Evolutionary conservation across 2,329 filamentous ascomycete genomes (phyloP).

Genomic region (Trichoderma pleuroti): DNA sequence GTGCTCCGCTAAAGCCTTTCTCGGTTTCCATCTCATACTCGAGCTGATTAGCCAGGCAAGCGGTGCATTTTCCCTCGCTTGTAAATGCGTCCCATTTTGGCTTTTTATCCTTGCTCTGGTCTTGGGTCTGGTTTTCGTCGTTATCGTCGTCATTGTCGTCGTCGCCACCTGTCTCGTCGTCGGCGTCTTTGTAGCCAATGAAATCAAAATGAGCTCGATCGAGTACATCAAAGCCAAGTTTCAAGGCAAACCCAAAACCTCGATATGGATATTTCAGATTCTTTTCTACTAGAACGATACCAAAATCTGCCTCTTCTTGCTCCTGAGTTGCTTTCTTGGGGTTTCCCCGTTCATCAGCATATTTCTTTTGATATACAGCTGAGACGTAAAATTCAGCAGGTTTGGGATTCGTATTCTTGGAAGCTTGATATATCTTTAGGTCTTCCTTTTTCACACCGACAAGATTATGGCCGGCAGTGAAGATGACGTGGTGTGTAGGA

Average conservation of each 20-base stretch:
- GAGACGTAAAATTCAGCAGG: background rate
- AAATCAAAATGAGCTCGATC: too few species aligned
- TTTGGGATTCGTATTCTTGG: background rate
- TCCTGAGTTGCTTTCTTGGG: background rate
- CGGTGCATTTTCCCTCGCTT: background rate
- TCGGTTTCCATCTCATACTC: background rate
- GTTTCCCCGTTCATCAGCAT: background rate
- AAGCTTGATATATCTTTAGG: background rate
- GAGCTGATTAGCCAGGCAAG: background rate
- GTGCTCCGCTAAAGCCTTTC: background rate
- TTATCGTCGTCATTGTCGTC: background rate
- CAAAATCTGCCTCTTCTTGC: background rate
- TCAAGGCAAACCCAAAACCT: background rate
- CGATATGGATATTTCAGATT: background rate
- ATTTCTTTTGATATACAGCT: background rate
- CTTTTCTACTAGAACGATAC: background rate
- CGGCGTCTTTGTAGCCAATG: background rate
- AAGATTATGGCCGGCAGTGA: background rate
- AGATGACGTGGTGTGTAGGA: background rate
- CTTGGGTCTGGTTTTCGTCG: background rate
- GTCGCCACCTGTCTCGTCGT: too few species aligned
- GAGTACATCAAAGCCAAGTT: background rate
- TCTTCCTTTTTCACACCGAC: background rate
- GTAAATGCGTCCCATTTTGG: background rate
- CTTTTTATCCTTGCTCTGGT: background rate